Percentiles rank a stretch among this genome's conserved stretches.
phyloP scores from a whole-genome alignment of 371 early-diverging fungal genomes.

The Mortierella sp. region DNA sequence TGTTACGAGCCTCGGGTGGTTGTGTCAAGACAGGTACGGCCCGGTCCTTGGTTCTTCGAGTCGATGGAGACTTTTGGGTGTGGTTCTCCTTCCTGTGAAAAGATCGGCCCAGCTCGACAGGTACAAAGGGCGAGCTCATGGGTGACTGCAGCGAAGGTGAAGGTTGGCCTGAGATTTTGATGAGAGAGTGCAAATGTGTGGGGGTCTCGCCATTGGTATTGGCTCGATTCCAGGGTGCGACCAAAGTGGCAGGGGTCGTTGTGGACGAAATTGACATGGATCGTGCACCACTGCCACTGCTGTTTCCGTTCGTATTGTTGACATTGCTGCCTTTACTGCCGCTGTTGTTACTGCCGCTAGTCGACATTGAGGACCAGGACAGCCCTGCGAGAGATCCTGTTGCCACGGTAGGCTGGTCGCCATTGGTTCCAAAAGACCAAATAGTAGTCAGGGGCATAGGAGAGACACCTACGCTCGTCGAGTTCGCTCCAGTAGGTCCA shows the following conservation, averaged over 20 bases:
- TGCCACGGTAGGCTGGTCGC: background rate
- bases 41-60: background rate
- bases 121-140: constrained; percentile 20
- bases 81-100: constrained; percentile 37
- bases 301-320: background rate
- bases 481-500: background rate
- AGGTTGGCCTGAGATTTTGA: constrained; percentile 25
- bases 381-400: background rate
- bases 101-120: constrained; percentile 36
- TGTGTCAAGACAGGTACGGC: constrained; percentile 19
- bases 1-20: constrained; percentile 20
- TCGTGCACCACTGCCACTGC: background rate
- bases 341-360: background rate
- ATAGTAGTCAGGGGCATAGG: background rate
- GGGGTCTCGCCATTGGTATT: constrained; percentile 22
- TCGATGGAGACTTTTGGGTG: constrained; percentile 17
- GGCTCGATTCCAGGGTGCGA: constrained; percentile 47
- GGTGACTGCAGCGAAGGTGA: constrained; percentile 15
- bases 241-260: constrained; percentile 10
- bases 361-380: constrained; percentile 7
- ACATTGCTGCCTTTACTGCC: background rate
- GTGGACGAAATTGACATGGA: constrained; percentile 28
- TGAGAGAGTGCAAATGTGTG: constrained; percentile 42
- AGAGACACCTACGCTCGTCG: background rate
- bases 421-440: constrained; percentile 7